Conservation (phyloP, 805 yeast species). For the Millerozyma miso region DNA sequence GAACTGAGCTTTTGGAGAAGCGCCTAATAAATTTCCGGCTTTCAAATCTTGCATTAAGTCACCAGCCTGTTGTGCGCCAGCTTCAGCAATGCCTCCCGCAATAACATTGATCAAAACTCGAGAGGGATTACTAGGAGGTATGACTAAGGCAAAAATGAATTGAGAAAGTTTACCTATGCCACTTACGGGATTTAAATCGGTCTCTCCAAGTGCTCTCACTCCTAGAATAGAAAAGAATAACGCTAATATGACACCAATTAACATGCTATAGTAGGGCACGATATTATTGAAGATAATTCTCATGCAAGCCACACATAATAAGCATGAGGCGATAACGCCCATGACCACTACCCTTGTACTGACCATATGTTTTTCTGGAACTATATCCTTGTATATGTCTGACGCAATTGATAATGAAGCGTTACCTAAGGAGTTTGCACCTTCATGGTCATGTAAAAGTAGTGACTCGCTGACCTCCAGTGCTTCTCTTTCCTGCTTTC, state of each 20-base stretch:
- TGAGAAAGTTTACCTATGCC: slow-evolving; percentile 96
- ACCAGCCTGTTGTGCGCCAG: slow-evolving; percentile 99
- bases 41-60: slow-evolving; percentile 96
- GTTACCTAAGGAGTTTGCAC: not conserved
- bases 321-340: slow-evolving; percentile 65
- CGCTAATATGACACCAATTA: slow-evolving; percentile 69
- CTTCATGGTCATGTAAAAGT: slow-evolving; percentile 10
- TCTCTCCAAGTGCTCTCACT: slow-evolving; percentile 92
- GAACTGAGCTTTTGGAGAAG: slow-evolving; percentile 90
- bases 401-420: not conserved
- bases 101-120: slow-evolving; percentile 79
- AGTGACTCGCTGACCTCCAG: slow-evolving; percentile 49
- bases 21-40: slow-evolving; percentile 88
- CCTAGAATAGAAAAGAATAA: slow-evolving; percentile 78
- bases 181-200: slow-evolving; percentile 93
- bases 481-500: slow-evolving; percentile 36
- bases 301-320: slow-evolving; percentile 64
- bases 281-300: slow-evolving; percentile 63
- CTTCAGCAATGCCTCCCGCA: slow-evolving; percentile 97
- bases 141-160: slow-evolving; percentile 73
- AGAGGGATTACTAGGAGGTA: slow-evolving; percentile 74
- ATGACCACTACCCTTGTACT: slow-evolving; percentile 42
- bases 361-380: slow-evolving; percentile 46
- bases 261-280: slow-evolving; percentile 67
- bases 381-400: slow-evolving; percentile 12